Conservation (phyloP, 2,329 filamentous ascomycete genomes). For the Byssothecium circinans region DNA sequence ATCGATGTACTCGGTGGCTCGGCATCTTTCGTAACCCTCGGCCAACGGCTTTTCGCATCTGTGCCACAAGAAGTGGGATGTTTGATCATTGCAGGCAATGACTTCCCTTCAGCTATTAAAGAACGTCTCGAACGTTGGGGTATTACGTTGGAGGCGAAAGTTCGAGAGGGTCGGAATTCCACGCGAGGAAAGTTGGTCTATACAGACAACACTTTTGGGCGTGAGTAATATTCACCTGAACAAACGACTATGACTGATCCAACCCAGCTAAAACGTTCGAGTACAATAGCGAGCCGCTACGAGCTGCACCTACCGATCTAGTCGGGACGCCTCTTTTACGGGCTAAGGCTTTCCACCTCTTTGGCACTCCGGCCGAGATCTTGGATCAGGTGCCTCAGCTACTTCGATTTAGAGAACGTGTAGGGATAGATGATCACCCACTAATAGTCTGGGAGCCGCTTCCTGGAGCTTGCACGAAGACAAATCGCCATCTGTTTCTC, state of each 20-base stretch:
- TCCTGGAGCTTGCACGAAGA: conserved; percentile 15
- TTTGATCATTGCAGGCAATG: conserved; percentile 21
- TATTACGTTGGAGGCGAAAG: conserved; percentile 14
- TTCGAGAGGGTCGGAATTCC: conserved; percentile 1
- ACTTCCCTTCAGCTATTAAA: conserved; percentile 16
- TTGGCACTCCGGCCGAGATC: conserved; percentile 22
- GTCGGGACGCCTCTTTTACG: conserved; percentile 10
- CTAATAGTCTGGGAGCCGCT: conserved; percentile 27
- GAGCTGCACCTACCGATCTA: conserved; percentile 12
- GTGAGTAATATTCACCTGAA: conserved; percentile 10
- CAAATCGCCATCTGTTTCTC: conserved; percentile 8
- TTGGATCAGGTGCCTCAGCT: conserved; percentile 15
- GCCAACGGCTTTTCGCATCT: conserved; percentile 14
- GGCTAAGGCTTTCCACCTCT: conserved; percentile 20
- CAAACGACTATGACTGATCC: neutral
- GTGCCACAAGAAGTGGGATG: conserved; percentile 14
- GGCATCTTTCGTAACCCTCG: conserved; percentile 16
- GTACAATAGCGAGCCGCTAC: conserved; percentile 19
- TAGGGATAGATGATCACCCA: conserved; percentile 5
- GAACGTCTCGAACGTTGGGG: conserved; percentile 11
- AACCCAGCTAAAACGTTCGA: conserved; percentile 20
- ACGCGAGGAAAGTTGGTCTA: conserved; percentile 22
- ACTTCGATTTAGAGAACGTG: conserved; percentile 7
- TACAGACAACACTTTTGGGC: conserved; percentile 24
- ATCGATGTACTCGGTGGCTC: conserved; percentile 23